phyloP scores from a whole-genome alignment of 2,329 filamentous ascomycete genomes.

The Didymella keratinophila region DNA sequence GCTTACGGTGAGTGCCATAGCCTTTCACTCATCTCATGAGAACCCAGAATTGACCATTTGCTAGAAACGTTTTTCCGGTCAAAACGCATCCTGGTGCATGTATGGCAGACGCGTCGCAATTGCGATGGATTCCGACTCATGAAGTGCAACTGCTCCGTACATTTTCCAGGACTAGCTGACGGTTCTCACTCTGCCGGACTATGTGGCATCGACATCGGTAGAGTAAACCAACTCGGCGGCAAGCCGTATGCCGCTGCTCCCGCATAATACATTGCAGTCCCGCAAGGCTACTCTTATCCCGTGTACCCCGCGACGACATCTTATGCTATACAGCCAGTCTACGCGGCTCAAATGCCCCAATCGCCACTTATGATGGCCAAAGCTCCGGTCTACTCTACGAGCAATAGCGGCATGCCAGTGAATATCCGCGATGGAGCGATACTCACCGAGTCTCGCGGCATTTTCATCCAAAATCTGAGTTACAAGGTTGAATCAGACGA shows the following conservation, averaged over 20 bases:
- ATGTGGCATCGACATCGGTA: constrained; percentile 43
- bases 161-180: constrained; percentile 36
- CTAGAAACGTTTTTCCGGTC: constrained; percentile 35
- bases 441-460: constrained; percentile 48
- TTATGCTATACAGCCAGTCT: constrained; percentile 31
- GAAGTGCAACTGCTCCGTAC: constrained; percentile 46
- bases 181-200: constrained; percentile 38
- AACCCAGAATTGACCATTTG: constrained; percentile 7
- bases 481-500: constrained; percentile 39
- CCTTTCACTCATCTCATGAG: not conserved
- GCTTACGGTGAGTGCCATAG: constrained; percentile 40
- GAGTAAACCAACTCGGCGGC: constrained; percentile 34
- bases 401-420: constrained; percentile 46
- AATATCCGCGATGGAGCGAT: constrained; percentile 48
- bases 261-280: constrained; percentile 27
- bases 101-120: constrained; percentile 43
- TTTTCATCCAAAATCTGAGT: constrained; percentile 48
- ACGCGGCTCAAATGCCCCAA: constrained; percentile 29
- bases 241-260: constrained; percentile 20
- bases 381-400: constrained; percentile 42
- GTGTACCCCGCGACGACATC: constrained; percentile 31
- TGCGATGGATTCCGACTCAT: constrained; percentile 38
- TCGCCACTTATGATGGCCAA: constrained; percentile 17
- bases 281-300: constrained; percentile 35
- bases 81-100: constrained; percentile 40